These are phyloP conservation scores for Balakata baccata DNA, from an alignment of 345 rosid genomes.

Conservation along the genomic window DNA sequence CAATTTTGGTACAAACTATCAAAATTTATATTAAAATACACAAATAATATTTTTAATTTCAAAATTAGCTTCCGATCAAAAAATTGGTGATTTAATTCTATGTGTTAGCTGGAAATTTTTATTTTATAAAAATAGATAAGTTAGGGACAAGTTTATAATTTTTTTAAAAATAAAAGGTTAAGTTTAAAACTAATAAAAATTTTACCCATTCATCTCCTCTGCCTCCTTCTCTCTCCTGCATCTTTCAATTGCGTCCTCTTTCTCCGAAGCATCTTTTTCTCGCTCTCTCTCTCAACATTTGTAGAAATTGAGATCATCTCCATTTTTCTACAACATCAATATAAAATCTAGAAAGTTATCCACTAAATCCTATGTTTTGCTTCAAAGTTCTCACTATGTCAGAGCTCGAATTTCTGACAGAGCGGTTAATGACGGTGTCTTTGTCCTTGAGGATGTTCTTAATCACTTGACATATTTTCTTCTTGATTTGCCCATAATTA, in stretches of 20 bases:
- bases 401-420: constrained; percentile 41
- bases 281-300: background rate
- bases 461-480: constrained; percentile 71
- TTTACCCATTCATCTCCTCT: too few species aligned
- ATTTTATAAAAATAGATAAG: too few species aligned
- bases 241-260: constrained; percentile 1
- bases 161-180: too few species aligned
- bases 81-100: too few species aligned
- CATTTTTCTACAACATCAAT: background rate
- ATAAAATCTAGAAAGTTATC: constrained; percentile 16
- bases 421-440: constrained; percentile 38
- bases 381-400: constrained; percentile 30
- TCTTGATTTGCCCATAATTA: constrained; percentile 62
- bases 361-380: constrained; percentile 31
- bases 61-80: too few species aligned
- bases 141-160: too few species aligned
- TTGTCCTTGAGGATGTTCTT: constrained; percentile 77
- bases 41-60: too few species aligned
- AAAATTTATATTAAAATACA: too few species aligned
- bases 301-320: background rate
- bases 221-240: too few species aligned
- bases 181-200: too few species aligned
- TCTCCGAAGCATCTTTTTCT: background rate
- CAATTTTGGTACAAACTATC: too few species aligned
- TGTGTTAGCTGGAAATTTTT: too few species aligned